Percentiles rank a stretch among this genome's conserved stretches.
These are phyloP conservation scores for Nakazawaea ernobii DNA, from an alignment of 805 yeast genomes.

Conservation along the genomic window DNA sequence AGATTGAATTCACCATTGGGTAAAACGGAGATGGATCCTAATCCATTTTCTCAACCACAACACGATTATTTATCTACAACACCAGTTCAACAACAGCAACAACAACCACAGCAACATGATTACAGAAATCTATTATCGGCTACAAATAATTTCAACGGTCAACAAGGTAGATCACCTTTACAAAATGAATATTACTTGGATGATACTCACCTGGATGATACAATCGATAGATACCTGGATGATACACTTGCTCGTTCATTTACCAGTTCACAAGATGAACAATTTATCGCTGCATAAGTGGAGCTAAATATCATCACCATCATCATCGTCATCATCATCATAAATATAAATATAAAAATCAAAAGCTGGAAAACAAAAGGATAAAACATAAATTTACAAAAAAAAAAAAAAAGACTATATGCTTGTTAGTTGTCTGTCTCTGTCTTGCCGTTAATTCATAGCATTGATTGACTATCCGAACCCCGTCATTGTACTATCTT, in stretches of 20 bases:
- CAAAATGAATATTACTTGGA: conserved; percentile 6
- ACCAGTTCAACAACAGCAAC: conserved; percentile 20
- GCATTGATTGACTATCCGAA: no score
- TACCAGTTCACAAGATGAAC: not conserved
- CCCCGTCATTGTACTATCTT: no score
- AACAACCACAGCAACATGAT: conserved; percentile 22
- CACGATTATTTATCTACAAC: conserved; percentile 42
- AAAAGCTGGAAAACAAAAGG: no score
- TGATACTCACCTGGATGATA: not conserved
- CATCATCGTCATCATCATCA: not conserved
- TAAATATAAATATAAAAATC: no score
- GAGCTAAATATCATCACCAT: not conserved
- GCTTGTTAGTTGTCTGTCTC: no score
- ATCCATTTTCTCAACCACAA: conserved; percentile 17
- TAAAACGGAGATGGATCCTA: not conserved
- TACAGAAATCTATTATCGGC: conserved; percentile 1
- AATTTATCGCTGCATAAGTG: not conserved
- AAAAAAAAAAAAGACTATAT: no score
- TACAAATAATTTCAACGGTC: not conserved
- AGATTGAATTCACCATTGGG: conserved; percentile 27
- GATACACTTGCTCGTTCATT: not conserved
- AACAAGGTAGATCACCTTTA: conserved; percentile 5
- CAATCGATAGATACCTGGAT: not conserved
- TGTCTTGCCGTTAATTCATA: no score
- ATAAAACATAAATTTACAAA: no score